phyloP scores from a whole-genome alignment of 2,329 filamentous ascomycete species.

The Hymenoscyphus salicellus region DNA sequence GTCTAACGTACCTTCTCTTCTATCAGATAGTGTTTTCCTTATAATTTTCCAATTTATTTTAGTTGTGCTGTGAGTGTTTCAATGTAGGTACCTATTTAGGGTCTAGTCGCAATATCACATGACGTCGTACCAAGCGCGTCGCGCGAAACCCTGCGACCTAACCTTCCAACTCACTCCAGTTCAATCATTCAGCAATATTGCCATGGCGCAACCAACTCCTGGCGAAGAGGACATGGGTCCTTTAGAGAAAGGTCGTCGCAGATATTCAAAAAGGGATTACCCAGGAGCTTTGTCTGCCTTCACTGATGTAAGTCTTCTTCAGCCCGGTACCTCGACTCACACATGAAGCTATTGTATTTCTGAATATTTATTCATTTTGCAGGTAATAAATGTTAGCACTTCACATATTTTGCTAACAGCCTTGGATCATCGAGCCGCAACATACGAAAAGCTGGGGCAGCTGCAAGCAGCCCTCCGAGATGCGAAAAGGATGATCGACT shows the following conservation, averaged over 20 bases:
- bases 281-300: conserved; percentile 17
- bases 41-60: too few species aligned
- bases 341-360: neutral
- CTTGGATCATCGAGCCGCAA: conserved; percentile 37
- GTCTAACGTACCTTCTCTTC: neutral
- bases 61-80: too few species aligned
- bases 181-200: neutral
- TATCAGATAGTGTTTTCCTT: too few species aligned
- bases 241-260: conserved; percentile 29
- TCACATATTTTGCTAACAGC: conserved; percentile 31
- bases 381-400: conserved; percentile 30
- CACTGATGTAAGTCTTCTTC: conserved; percentile 16
- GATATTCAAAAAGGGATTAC: conserved; percentile 34
- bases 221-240: conserved; percentile 30
- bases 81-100: too few species aligned
- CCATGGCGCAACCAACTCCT: conserved; percentile 13
- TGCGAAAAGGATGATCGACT: conserved; percentile 35
- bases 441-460: conserved; percentile 34
- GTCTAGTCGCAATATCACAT: too few species aligned
- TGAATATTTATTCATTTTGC: conserved; percentile 3
- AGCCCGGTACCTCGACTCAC: too few species aligned
- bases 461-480: conserved; percentile 33
- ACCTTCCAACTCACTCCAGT: neutral
- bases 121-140: neutral
- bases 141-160: neutral